Evolutionary conservation across 2,329 filamentous ascomycete genomes (phyloP).

Genomic region (Pseudocercospora musae): DNA sequence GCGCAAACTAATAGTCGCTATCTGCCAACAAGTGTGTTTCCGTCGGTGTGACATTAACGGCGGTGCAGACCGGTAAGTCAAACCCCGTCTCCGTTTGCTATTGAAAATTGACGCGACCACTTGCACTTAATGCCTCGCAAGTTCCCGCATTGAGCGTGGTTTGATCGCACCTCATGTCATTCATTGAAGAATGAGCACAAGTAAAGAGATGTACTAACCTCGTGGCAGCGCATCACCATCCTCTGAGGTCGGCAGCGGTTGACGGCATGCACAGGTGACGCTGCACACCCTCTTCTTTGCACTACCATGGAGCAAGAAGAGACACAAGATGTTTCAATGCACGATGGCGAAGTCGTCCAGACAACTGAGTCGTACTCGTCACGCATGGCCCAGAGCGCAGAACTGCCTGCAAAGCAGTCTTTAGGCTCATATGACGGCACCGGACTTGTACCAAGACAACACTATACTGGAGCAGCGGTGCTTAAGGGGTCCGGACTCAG

Average conservation of each 20-base stretch:
- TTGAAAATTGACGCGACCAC: background rate
- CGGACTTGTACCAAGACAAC: constrained; percentile 6
- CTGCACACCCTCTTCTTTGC: background rate
- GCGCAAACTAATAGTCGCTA: background rate
- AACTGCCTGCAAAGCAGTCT: constrained; percentile 8
- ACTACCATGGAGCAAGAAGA: constrained; percentile 14
- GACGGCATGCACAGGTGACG: constrained; percentile 1
- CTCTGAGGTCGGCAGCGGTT: background rate
- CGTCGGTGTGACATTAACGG: background rate
- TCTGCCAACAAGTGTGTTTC: background rate
- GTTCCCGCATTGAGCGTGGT: background rate
- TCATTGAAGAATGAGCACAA: background rate
- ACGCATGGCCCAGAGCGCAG: constrained; percentile 12
- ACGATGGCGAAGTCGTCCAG: constrained; percentile 25
- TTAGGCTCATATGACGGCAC: constrained; percentile 8
- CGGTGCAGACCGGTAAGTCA: background rate
- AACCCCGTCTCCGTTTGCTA: background rate
- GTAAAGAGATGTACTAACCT: background rate
- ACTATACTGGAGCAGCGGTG: constrained; percentile 7
- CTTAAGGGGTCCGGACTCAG: constrained; percentile 25
- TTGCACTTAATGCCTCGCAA: background rate
- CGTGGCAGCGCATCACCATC: background rate
- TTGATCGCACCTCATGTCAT: background rate
- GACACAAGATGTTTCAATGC: constrained; percentile 27
- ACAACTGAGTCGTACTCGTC: constrained; percentile 15